Percentiles rank a stretch among this genome's conserved stretches.
Evolutionary conservation across 1,284 basidiomycete genomes (phyloP).

Genomic region (Moesziomyces globuligerus): DNA sequence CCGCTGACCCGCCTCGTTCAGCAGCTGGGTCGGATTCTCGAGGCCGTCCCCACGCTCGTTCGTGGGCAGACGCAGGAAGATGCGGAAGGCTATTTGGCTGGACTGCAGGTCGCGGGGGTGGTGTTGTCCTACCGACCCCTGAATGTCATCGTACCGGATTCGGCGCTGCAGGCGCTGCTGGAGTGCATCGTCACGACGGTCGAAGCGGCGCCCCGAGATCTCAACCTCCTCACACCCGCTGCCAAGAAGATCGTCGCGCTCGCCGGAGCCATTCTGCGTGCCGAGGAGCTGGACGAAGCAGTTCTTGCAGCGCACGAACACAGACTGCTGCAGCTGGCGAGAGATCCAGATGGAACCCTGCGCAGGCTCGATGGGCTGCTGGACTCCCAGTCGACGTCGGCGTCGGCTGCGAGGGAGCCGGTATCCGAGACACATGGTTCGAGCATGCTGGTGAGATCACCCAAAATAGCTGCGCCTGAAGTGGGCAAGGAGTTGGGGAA

Average conservation of each 20-base stretch:
- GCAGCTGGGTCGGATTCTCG: constrained; percentile 1
- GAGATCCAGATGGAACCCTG: constrained; percentile 9
- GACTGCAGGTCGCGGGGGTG: constrained; percentile 18
- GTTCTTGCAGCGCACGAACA: constrained; percentile 22
- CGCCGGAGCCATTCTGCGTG: constrained; percentile 18
- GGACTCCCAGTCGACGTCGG: constrained; percentile 7
- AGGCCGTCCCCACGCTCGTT: no score
- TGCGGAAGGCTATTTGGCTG: background rate
- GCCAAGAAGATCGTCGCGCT: constrained; percentile 3
- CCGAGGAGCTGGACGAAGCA: constrained; percentile 28
- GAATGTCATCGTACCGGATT: constrained; percentile 2
- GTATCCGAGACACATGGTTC: no score
- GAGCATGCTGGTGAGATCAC: no score
- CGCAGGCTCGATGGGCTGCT: constrained; percentile 11
- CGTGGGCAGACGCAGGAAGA: background rate
- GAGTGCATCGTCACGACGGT: constrained; percentile 8
- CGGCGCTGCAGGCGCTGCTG: constrained; percentile 6
- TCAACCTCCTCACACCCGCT: background rate
- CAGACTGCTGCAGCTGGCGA: constrained; percentile 13
- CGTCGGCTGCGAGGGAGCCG: background rate
- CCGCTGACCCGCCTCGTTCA: constrained; percentile 6
- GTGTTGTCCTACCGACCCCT: constrained; percentile 11
- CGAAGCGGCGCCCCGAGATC: constrained; percentile 8
- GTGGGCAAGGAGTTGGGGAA: no score
- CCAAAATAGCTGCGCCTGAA: no score